Evolutionary conservation across 73 alveolate genomes (phyloP), one percentile per base, ranked within the genome.

Genomic region (Paramecium tetraurelia): DNA sequence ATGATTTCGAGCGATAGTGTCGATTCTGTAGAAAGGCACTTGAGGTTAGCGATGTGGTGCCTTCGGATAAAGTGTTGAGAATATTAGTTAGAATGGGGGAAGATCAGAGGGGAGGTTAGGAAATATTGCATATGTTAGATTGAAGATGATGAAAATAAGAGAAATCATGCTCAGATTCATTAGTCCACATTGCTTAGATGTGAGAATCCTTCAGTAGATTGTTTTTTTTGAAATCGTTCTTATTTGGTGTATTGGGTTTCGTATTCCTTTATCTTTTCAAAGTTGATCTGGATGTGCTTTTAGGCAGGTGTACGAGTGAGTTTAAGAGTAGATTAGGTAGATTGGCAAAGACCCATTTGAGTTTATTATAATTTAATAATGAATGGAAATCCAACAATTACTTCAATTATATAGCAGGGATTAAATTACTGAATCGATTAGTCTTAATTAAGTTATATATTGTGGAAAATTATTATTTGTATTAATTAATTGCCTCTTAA

Each of bases 341-440:
- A 63, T 63, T 63, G 48, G 12, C 84, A 63, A 63, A 63, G 84
- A 63, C 84, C 84, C 84, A 63, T 63, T 31, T 63, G 20, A 63
- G 44, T 63, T 63, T 63, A 33, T 63, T 31, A 63, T 63, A 12
- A 63, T 63, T 31, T 63, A 31, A 31, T 31, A 27, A 31, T 63
- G 48, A 63, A 31, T 22, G 31, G 69, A 53, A 53, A 53, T 53
- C 69, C 29, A 53, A 53, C 69, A 53, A 53, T 53, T 53, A 53
- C 31, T 53, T 53, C 31, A 53, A 53, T 53, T 53, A 53, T 4
- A 53, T 53, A 53, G 69, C n/a, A 53, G 69, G 22, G n/a, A 53
- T 53, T 53, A 53, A 53, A n/a, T 53, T 12, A 53, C 69, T 63
- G 41, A 33, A 31, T 11, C 41, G 84, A 63, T 63, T 20, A 3